A percentile compares a stretch with the other conserved stretches of the same genome.
phyloP scores from a whole-genome alignment of 352 stramenopile genomes.

The Phytophthora pluvialis region DNA sequence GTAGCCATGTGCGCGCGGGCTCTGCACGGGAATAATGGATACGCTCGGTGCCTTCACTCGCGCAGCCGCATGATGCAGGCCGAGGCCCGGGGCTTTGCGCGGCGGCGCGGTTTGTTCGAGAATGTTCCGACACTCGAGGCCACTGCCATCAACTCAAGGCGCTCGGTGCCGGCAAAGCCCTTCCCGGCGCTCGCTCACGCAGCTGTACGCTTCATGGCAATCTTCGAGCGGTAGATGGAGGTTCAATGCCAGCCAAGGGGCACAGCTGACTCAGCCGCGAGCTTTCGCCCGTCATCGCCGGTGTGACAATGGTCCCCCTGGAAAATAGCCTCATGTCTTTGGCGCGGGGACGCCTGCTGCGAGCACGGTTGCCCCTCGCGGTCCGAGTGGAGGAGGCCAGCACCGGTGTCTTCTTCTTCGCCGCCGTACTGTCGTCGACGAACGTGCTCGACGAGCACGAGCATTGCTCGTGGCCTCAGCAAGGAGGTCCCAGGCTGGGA shows the following conservation, averaged over 20 bases:
- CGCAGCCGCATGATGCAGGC: slow-evolving; percentile 31
- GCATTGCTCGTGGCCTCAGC: not conserved
- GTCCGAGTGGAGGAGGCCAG: not conserved
- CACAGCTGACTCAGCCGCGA: slow-evolving; percentile 23
- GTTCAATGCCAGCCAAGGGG: slow-evolving; percentile 16
- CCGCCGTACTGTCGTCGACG: slow-evolving; percentile 1
- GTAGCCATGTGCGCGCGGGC: slow-evolving; percentile 23
- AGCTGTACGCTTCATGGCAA: slow-evolving; percentile 24
- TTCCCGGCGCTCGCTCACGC: slow-evolving; percentile 24
- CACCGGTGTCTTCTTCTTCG: not conserved
- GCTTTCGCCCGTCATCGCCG: slow-evolving; percentile 9
- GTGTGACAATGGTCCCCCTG: slow-evolving; percentile 25
- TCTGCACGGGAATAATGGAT: slow-evolving; percentile 37
- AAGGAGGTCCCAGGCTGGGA: no score
- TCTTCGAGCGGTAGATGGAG: slow-evolving; percentile 13
- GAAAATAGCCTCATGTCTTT: slow-evolving; percentile 17
- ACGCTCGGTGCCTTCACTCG: slow-evolving; percentile 27
- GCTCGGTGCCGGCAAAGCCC: slow-evolving; percentile 17
- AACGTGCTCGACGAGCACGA: not conserved
- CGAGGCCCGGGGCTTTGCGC: slow-evolving; percentile 21
- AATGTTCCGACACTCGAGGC: slow-evolving; percentile 36
- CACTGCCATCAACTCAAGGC: slow-evolving; percentile 1
- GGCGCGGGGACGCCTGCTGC: not conserved
- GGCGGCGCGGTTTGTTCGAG: slow-evolving; percentile 29
- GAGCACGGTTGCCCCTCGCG: slow-evolving; percentile 11